Percentiles rank a stretch among this genome's conserved stretches.
Evolutionary conservation across 441 rosid species (phyloP).

Genomic region (Croton setiger): DNA sequence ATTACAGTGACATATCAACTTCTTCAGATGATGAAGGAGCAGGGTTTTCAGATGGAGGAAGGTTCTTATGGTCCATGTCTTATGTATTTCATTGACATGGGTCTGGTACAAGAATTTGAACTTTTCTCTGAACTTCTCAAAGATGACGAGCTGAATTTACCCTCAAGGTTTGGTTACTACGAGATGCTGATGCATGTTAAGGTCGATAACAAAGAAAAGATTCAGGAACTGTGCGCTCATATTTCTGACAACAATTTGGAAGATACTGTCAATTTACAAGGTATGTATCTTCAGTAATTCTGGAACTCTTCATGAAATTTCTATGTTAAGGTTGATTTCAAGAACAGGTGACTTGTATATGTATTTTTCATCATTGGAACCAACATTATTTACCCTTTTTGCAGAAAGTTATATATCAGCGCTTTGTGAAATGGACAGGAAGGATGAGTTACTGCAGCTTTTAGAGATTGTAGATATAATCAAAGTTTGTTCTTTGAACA

Average conservation of each 20-base stretch:
- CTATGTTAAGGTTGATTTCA: too few species aligned
- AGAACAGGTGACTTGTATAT: neutral
- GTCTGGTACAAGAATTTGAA: slow-evolving; percentile 61
- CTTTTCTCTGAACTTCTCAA: slow-evolving; percentile 37
- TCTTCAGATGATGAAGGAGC: slow-evolving; percentile 53
- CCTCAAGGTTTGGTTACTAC: slow-evolving; percentile 64
- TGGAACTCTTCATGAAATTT: neutral
- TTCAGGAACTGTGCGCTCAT: slow-evolving; percentile 46
- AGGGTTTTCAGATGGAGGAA: slow-evolving; percentile 56
- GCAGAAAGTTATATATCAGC: slow-evolving; percentile 79
- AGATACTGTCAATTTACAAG: slow-evolving; percentile 39
- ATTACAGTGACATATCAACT: slow-evolving; percentile 39
- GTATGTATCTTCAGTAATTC: slow-evolving; percentile 30
- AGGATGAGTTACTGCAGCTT: slow-evolving; percentile 47
- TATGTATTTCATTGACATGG: slow-evolving; percentile 55
- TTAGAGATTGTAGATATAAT: slow-evolving; percentile 59
- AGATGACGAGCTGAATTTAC: slow-evolving; percentile 37
- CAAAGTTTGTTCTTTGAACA: slow-evolving; percentile 45
- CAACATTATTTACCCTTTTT: slow-evolving; percentile 14
- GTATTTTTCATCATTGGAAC: neutral
- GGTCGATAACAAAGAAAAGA: slow-evolving; percentile 47
- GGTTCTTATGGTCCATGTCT: slow-evolving; percentile 60
- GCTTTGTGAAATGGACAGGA: slow-evolving; percentile 58
- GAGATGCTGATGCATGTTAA: slow-evolving; percentile 73
- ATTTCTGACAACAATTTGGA: slow-evolving; percentile 29